These are phyloP conservation scores for Linnemannia zychae DNA, from an alignment of 192 early-diverging fungal genomes.

Conservation along the genomic window DNA sequence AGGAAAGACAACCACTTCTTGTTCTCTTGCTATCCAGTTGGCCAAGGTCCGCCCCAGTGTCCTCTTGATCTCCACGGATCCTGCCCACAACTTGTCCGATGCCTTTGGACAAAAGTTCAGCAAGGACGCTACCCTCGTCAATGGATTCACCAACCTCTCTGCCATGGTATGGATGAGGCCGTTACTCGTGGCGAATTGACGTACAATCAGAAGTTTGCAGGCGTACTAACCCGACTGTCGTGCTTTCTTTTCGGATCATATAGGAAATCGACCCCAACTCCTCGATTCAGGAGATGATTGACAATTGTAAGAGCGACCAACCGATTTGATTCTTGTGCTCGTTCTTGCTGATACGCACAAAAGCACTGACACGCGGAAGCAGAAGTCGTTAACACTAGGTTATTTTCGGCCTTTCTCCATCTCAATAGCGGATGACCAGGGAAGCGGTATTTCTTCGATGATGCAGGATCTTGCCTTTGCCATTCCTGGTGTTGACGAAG, in stretches of 20 bases:
- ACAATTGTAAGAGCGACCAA: slow-evolving; percentile 73
- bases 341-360: neutral
- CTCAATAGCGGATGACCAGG: slow-evolving; percentile 70
- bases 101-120: slow-evolving; percentile 99
- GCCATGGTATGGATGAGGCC: slow-evolving; percentile 84
- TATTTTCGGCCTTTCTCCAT: slow-evolving; percentile 9
- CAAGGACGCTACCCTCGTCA: slow-evolving; percentile 94
- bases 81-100: slow-evolving; percentile 99
- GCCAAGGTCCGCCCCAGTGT: slow-evolving; percentile 92
- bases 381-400: neutral
- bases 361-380: slow-evolving; percentile 21
- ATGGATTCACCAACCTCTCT: slow-evolving; percentile 95
- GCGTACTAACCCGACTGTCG: too few species aligned
- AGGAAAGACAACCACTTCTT: slow-evolving; percentile 82
- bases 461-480: slow-evolving; percentile 99
- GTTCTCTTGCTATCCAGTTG: slow-evolving; percentile 95
- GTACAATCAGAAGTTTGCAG: too few species aligned
- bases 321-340: neutral
- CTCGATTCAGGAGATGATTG: slow-evolving; percentile 99
- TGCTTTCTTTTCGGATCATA: neutral
- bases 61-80: slow-evolving; percentile 98
- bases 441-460: slow-evolving; percentile 84
- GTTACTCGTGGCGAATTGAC: too few species aligned
- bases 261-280: slow-evolving; percentile 99
- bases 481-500: slow-evolving; percentile 99